Percentiles rank a stretch among this genome's conserved stretches.
Evolutionary conservation across 768 basidiomycete species (phyloP).

Genomic region (Tricholoma terreum): DNA sequence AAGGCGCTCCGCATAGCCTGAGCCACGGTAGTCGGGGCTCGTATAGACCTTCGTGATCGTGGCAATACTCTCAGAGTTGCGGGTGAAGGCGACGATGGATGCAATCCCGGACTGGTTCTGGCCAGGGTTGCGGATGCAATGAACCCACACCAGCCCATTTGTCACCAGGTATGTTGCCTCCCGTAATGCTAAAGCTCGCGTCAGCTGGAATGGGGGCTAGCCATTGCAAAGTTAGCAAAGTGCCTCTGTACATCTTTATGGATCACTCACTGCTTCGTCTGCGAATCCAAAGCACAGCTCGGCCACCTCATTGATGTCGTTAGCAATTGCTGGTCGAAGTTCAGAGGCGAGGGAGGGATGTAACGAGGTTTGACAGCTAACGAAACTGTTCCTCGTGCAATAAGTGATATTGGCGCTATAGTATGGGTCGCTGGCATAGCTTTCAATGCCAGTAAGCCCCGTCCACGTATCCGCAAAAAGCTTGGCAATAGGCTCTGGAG

Average conservation of each 20-base stretch:
- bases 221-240: constrained; percentile 1
- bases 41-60: constrained; percentile 77
- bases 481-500: constrained; percentile 42
- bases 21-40: constrained; percentile 44
- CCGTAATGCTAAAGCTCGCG: constrained; percentile 33
- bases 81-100: constrained; percentile 65
- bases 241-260: neutral
- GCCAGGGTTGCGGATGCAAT: constrained; percentile 35
- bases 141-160: constrained; percentile 57
- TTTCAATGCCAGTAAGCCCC: constrained; percentile 37
- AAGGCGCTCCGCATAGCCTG: constrained; percentile 60
- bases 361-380: constrained; percentile 14
- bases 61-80: constrained; percentile 53
- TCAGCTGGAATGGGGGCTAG: constrained; percentile 53
- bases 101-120: constrained; percentile 40
- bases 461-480: constrained; percentile 52
- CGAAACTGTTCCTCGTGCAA: constrained; percentile 47
- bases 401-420: constrained; percentile 59
- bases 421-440: constrained; percentile 41
- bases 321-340: constrained; percentile 40
- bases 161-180: constrained; percentile 54
- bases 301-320: constrained; percentile 41
- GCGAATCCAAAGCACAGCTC: constrained; percentile 56
- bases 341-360: constrained; percentile 26
- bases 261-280: constrained; percentile 48